Evolutionary conservation across 139 green algal genomes (phyloP).

Genomic region (Asterochloris sp.): DNA sequence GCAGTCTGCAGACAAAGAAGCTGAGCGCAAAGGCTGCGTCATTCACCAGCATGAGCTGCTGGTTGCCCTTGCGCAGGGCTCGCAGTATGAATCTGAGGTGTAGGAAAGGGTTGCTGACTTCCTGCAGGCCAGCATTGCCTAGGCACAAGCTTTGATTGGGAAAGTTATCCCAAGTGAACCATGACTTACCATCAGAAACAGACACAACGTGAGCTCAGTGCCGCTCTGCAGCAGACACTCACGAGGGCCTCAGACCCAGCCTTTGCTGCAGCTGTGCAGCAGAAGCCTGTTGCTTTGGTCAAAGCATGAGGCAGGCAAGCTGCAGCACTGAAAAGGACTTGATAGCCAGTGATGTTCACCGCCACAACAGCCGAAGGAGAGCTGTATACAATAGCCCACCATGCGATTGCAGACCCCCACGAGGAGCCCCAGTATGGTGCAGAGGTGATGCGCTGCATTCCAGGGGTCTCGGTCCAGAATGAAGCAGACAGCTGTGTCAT

Average conservation of each 20-base stretch:
- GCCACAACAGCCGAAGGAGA: no score
- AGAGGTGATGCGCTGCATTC: slow-evolving; percentile 15
- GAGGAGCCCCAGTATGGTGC: slow-evolving; percentile 7
- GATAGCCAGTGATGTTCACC: no score
- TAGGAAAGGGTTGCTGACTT: neutral
- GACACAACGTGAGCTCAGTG: slow-evolving; percentile 7
- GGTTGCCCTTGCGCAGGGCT: no score
- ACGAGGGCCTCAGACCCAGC: no score
- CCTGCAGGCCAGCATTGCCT: neutral
- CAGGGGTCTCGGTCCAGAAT: slow-evolving; percentile 1
- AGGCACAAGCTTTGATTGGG: neutral
- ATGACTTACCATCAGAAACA: slow-evolving; percentile 5
- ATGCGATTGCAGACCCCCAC: slow-evolving; percentile 15
- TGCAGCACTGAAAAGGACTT: no score
- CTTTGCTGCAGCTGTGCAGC: no score
- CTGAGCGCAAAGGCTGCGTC: slow-evolving; percentile 3
- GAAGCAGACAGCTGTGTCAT: slow-evolving; percentile 4
- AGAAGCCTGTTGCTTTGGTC: no score
- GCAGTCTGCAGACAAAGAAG: slow-evolving; percentile 6
- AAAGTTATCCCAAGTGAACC: neutral
- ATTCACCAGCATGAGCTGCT: no score
- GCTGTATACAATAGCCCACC: neutral
- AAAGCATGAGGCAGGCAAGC: no score
- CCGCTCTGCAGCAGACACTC: slow-evolving; percentile 3
- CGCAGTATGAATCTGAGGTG: neutral